These are phyloP conservation scores for Protea cynaroides DNA, from an alignment of 164 flowering plant species.

Conservation along the genomic window DNA sequence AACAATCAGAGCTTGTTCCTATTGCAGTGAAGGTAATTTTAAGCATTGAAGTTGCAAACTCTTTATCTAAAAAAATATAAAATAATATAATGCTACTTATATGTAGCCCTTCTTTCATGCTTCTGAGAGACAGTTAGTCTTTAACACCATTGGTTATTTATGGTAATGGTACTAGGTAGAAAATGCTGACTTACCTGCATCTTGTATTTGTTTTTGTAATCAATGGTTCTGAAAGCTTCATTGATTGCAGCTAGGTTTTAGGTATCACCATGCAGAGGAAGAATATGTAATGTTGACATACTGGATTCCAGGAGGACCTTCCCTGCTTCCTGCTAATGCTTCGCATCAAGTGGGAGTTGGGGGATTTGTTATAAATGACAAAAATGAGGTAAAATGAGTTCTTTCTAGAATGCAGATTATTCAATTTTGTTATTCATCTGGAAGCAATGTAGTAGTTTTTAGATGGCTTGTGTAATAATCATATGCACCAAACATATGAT, in stretches of 20 bases:
- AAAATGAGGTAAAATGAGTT: slow-evolving; percentile 49
- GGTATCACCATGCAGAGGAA: slow-evolving; percentile 85
- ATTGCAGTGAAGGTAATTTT: slow-evolving; percentile 64
- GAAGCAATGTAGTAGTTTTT: too few species aligned
- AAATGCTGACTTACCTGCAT: background rate
- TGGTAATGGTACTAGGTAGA: background rate
- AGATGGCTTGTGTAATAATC: too few species aligned
- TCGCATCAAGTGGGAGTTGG: slow-evolving; percentile 91
- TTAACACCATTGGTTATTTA: background rate
- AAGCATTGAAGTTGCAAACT: too few species aligned
- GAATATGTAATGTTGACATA: slow-evolving; percentile 80
- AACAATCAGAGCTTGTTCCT: slow-evolving; percentile 73
- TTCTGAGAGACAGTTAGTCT: background rate
- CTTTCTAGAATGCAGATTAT: too few species aligned
- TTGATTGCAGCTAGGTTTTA: slow-evolving; percentile 68
- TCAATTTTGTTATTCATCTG: too few species aligned
- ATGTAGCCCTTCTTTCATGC: background rate
- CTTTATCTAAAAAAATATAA: too few species aligned
- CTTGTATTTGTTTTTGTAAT: background rate
- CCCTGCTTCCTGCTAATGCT: slow-evolving; percentile 84
- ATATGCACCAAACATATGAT: background rate
- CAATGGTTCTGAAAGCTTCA: background rate
- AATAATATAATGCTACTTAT: too few species aligned
- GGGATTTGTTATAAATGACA: slow-evolving; percentile 81
- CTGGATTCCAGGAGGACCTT: slow-evolving; percentile 85